A percentile compares a stretch with the other conserved stretches of the same genome.
phyloP scores from a whole-genome alignment of 208 protist species.

The Leishmania lainsoni region DNA sequence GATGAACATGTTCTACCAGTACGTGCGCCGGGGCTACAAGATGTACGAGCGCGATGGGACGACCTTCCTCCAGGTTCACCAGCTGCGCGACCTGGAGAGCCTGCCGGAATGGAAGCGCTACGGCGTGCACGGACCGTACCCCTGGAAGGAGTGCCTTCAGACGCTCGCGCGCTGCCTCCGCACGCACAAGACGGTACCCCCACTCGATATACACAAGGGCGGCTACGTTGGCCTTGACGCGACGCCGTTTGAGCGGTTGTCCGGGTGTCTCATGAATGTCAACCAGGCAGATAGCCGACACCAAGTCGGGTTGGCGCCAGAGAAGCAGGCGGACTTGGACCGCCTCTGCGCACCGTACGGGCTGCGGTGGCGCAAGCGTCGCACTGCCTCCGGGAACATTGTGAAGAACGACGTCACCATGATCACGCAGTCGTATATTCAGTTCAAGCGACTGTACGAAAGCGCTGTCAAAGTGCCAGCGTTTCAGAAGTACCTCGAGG shows the following conservation, averaged over 20 bases:
- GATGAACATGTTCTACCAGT: constrained; percentile 75
- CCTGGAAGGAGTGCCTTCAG: constrained; percentile 71
- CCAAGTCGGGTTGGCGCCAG: constrained; percentile 36
- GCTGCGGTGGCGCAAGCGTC: constrained; percentile 68
- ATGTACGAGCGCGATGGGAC: constrained; percentile 42
- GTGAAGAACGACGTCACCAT: constrained; percentile 53
- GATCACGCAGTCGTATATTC: constrained; percentile 64
- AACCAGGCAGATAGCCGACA: constrained; percentile 70
- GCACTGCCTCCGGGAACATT: constrained; percentile 40
- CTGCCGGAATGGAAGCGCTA: constrained; percentile 66
- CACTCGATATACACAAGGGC: constrained; percentile 79
- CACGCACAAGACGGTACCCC: constrained; percentile 32
- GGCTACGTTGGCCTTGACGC: constrained; percentile 82
- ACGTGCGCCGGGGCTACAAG: constrained; percentile 64
- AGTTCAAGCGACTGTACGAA: constrained; percentile 62
- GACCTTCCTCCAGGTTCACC: constrained; percentile 65
- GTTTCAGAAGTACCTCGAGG: constrained; percentile 58
- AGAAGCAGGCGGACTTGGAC: constrained; percentile 66
- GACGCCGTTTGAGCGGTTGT: constrained; percentile 71
- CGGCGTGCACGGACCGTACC: constrained; percentile 74
- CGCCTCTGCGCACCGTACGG: constrained; percentile 43
- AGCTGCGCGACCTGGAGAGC: constrained; percentile 73
- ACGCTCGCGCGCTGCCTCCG: constrained; percentile 47
- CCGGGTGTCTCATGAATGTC: constrained; percentile 72
- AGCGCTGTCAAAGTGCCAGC: constrained; percentile 16